These are phyloP conservation scores for Ustilaginoidea virens DNA, from an alignment of 2,329 filamentous ascomycete genomes.

Conservation along the genomic window DNA sequence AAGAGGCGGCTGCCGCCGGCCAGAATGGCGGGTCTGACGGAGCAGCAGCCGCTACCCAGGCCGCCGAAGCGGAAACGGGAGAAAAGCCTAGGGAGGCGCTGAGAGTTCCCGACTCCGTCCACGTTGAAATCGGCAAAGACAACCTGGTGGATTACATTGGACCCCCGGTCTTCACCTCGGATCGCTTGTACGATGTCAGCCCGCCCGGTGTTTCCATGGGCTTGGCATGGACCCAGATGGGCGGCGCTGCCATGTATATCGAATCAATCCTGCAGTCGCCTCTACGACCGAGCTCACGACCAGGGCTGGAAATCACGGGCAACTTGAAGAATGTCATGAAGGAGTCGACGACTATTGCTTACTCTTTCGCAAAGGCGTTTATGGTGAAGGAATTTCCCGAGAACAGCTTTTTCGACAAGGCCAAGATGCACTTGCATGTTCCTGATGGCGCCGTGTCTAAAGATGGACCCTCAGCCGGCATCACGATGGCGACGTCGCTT, in stretches of 20 bases:
- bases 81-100: constrained; percentile 61
- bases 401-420: constrained; percentile 93
- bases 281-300: constrained; percentile 56
- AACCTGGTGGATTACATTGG: constrained; percentile 96
- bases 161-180: constrained; percentile 86
- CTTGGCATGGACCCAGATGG: constrained; percentile 94
- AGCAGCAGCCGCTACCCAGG: constrained; percentile 13
- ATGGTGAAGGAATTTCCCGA: constrained; percentile 74
- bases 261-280: constrained; percentile 88
- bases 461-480: constrained; percentile 82
- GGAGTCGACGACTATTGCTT: constrained; percentile 87
- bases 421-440: constrained; percentile 87
- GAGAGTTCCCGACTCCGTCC: constrained; percentile 72
- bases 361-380: constrained; percentile 85
- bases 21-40: constrained; percentile 9
- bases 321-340: constrained; percentile 97
- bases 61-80: constrained; percentile 28
- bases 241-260: constrained; percentile 89
- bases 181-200: constrained; percentile 85
- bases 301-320: constrained; percentile 78
- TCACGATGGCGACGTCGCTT: constrained; percentile 94
- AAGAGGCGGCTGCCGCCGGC: constrained; percentile 28
- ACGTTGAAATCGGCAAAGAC: constrained; percentile 73
- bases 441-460: constrained; percentile 94
- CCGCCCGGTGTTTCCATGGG: constrained; percentile 95